Evolutionary conservation across 2,329 filamentous ascomycete species (phyloP).

Genomic region (Elsinoe ampelina): DNA sequence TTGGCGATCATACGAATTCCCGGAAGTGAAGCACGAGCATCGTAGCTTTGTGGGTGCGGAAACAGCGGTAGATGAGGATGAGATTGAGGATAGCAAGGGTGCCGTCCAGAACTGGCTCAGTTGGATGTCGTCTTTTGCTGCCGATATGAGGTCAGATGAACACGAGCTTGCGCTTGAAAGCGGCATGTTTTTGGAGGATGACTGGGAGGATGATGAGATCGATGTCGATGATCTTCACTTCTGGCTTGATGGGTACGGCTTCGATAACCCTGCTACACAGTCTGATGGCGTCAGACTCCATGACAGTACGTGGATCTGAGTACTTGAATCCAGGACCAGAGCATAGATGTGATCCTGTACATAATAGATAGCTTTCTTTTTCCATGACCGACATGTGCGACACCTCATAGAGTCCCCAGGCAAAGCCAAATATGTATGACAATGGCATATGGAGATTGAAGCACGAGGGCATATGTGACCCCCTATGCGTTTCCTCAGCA

Average conservation of each 20-base stretch:
- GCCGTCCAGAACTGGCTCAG: neutral
- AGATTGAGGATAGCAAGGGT: neutral
- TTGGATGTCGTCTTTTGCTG: slow-evolving; percentile 2
- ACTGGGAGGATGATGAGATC: neutral
- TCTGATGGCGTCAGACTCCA: neutral
- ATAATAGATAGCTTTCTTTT: too few species aligned
- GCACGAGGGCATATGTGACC: too few species aligned
- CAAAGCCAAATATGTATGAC: too few species aligned
- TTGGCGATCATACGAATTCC: neutral
- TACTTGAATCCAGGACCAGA: too few species aligned
- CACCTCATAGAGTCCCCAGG: too few species aligned
- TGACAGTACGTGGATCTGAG: too few species aligned
- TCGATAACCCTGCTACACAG: neutral
- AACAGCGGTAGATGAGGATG: neutral
- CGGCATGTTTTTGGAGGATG: neutral
- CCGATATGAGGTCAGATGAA: neutral
- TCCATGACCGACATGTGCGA: too few species aligned
- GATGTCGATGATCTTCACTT: slow-evolving; percentile 1
- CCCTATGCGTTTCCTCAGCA: too few species aligned
- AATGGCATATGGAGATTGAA: too few species aligned
- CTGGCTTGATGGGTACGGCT: slow-evolving; percentile 1
- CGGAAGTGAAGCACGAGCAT: too few species aligned
- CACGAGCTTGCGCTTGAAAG: neutral
- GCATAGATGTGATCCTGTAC: too few species aligned
- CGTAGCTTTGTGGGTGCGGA: neutral